These are phyloP conservation scores for Avena insularis DNA, from an alignment of 176 grass and related monocot species.

Conservation along the genomic window DNA sequence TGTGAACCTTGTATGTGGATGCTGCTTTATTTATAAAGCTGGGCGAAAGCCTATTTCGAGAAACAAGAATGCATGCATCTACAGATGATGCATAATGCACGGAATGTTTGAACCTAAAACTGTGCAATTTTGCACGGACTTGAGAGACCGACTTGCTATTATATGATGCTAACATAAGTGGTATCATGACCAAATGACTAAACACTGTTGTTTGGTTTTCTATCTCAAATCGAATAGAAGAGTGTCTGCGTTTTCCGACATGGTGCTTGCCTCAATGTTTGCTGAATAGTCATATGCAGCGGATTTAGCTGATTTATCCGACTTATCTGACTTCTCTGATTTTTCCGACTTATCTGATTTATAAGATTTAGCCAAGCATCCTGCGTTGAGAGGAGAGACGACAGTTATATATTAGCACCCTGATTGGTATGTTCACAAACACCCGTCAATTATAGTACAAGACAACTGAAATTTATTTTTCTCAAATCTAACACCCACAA, in stretches of 20 bases:
- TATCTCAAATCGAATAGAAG: neutral
- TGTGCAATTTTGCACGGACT: conserved; percentile 1
- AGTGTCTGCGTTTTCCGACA: neutral
- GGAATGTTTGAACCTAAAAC: neutral
- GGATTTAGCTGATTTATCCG: neutral
- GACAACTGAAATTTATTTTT: neutral
- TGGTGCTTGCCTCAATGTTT: conserved; percentile 53
- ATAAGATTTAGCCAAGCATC: conserved; percentile 46
- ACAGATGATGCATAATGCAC: neutral
- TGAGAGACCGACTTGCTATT: neutral
- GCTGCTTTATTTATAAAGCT: too few relatives aligned
- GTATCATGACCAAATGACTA: neutral
- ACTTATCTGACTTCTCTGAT: neutral
- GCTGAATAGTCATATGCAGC: conserved; percentile 73
- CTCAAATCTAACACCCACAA: neutral
- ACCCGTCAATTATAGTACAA: neutral
- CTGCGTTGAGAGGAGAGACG: conserved; percentile 6
- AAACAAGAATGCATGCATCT: neutral
- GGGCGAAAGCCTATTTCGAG: too few relatives aligned
- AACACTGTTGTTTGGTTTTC: neutral
- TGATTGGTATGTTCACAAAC: conserved; percentile 1
- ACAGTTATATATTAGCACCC: conserved; percentile 21
- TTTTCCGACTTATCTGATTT: neutral
- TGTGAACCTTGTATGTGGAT: too few relatives aligned
- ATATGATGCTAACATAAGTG: neutral